These are phyloP conservation scores for Copromyces sp. DNA, from an alignment of 495 filamentous ascomycete species.

Conservation along the genomic window DNA sequence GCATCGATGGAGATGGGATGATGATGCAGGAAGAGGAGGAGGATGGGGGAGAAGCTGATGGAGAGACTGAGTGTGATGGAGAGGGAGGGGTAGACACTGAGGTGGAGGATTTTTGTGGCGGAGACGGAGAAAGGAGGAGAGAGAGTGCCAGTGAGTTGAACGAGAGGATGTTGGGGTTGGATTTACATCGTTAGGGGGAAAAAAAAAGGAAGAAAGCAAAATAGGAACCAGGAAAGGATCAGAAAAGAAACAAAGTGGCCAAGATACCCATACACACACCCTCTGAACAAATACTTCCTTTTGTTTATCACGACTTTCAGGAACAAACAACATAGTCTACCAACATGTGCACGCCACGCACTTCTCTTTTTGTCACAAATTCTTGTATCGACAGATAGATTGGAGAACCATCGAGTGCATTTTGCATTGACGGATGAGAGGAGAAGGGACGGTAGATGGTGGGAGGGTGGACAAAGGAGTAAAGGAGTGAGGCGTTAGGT, in stretches of 20 bases:
- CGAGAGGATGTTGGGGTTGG: not conserved
- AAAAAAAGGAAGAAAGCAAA: not conserved
- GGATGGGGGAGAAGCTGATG: not conserved
- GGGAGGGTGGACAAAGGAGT: not conserved
- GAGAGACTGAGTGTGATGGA: not conserved
- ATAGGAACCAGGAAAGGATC: not conserved
- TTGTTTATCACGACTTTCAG: not conserved
- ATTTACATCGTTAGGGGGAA: not conserved
- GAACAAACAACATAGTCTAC: not conserved
- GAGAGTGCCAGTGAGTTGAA: not conserved
- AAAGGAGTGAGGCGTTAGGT: not conserved
- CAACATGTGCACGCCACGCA: not conserved
- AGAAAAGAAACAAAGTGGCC: not conserved
- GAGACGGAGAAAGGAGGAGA: not conserved
- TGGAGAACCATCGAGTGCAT: not conserved
- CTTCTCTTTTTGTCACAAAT: not conserved
- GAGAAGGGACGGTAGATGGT: not conserved
- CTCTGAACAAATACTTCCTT: not conserved
- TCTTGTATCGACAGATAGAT: not conserved
- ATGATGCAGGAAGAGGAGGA: not conserved
- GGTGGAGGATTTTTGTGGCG: not conserved
- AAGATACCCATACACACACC: not conserved
- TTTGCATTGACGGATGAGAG: not conserved
- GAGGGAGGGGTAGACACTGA: not conserved
- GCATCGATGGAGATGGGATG: not conserved